A percentile compares a stretch with the other conserved stretches of the same genome.
Evolutionary conservation across 345 rosid species (phyloP).

Genomic region (Moringa oleifera): DNA sequence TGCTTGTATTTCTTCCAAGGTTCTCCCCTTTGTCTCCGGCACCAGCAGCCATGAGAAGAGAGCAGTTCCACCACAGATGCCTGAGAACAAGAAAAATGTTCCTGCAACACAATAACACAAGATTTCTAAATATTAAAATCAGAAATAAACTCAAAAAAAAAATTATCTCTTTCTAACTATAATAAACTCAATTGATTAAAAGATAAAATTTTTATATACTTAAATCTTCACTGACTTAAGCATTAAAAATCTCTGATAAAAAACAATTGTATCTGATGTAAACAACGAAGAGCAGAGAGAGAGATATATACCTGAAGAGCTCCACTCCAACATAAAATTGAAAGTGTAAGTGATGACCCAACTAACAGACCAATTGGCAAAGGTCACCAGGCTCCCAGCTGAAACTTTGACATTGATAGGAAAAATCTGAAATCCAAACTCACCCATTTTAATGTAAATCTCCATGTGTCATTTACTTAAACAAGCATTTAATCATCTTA

Average conservation of each 20-base stretch:
- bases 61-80: constrained; percentile 27
- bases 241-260: no score
- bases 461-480: background rate
- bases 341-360: constrained; percentile 44
- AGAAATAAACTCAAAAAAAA: no score
- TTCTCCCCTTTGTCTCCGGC: constrained; percentile 58
- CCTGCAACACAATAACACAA: no score
- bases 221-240: no score
- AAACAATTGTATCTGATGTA: background rate
- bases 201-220: no score
- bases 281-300: background rate
- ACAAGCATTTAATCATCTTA: background rate
- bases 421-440: constrained; percentile 26
- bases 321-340: constrained; percentile 50
- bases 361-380: constrained; percentile 35
- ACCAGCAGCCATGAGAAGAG: constrained; percentile 40
- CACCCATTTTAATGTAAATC: background rate
- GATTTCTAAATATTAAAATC: no score
- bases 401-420: constrained; percentile 44
- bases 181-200: no score
- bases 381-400: constrained; percentile 47
- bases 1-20: constrained; percentile 62
- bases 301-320: constrained; percentile 15
- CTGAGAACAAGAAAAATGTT: constrained; percentile 36
- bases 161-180: background rate